These are phyloP conservation scores for Apostasia shenzhenica DNA, from an alignment of 106 monocot genomes.

Conservation along the genomic window DNA sequence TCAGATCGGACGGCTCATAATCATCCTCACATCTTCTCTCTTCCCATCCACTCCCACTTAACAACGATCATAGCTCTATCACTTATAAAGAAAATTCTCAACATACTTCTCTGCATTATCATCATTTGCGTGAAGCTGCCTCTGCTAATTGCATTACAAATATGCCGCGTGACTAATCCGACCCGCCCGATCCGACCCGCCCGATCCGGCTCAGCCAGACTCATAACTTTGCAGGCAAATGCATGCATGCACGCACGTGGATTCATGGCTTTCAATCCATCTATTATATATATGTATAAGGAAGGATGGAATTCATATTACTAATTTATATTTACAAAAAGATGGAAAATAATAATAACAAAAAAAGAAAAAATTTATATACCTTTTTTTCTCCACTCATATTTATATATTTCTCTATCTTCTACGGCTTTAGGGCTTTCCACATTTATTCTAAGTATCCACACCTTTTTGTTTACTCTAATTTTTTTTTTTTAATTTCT, in stretches of 20 bases:
- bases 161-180: too few relatives aligned
- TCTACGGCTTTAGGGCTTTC: not conserved
- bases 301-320: not conserved
- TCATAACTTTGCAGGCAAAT: not conserved
- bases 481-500: not conserved
- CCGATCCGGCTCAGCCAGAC: too few relatives aligned
- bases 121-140: too few relatives aligned
- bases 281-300: not conserved
- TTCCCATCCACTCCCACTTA: not conserved
- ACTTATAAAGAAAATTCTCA: too few relatives aligned
- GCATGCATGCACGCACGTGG: not conserved
- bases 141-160: too few relatives aligned
- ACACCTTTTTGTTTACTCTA: not conserved
- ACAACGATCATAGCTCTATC: too few relatives aligned
- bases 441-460: conserved; percentile 14
- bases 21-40: not conserved
- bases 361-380: too few relatives aligned
- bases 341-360: too few relatives aligned
- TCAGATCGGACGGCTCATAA: not conserved
- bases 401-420: not conserved
- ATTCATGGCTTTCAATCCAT: not conserved
- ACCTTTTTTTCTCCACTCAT: too few relatives aligned
- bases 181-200: too few relatives aligned
- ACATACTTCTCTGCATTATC: too few relatives aligned
- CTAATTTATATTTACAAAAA: too few relatives aligned